Evolutionary conservation across 1,284 basidiomycete species (phyloP), one percentile per base, ranked within the genome.

Genomic region (Amylostereum chailletii): DNA sequence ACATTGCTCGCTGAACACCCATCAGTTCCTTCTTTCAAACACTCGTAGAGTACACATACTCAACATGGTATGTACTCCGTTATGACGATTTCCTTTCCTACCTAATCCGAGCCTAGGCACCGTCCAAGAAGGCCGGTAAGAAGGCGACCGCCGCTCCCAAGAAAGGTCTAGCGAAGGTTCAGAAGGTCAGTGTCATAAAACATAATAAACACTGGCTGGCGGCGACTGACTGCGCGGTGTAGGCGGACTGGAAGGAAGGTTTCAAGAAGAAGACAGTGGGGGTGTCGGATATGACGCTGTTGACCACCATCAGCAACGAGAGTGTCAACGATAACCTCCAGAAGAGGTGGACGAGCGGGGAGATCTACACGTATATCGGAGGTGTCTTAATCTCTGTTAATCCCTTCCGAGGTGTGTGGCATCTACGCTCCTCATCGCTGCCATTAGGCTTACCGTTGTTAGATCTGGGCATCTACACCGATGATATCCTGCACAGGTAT

Each of bases 341-440:
- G 75, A 93, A 95, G 67, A 81, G 95, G 51, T 99, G 96, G 83
- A 85, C 83, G 55, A 94, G 89, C 61, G 89, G 77, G 50, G 95
- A 99, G 71, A 99, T 99, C 61, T 99, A 99, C 67, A 99, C 96
- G 5, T 99, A 99, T 68, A 99, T 99, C 66, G 96, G 96, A 37
- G 79, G 90, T 59, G 96, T 99, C 42, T 71, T 99, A 56, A 96
- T 99, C 63, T 99, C 96, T 30, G 95, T 99, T 59, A 99, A 99
- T 68, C 96, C 95, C 0, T 99, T 99, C 72, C 77, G 81, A 81
- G 91, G 93, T 91, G 63, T 58, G 75, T 53, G 33, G 46, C 7
- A 46, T 42, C 39, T 59, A 50, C 32, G 10, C 26, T 27, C 36
- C 33, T 40, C 42, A 51, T 38, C 46, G 46, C 44, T 29, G 42